Conservation (phyloP, 176 grass and related monocot species). For the Avena insularis region DNA sequence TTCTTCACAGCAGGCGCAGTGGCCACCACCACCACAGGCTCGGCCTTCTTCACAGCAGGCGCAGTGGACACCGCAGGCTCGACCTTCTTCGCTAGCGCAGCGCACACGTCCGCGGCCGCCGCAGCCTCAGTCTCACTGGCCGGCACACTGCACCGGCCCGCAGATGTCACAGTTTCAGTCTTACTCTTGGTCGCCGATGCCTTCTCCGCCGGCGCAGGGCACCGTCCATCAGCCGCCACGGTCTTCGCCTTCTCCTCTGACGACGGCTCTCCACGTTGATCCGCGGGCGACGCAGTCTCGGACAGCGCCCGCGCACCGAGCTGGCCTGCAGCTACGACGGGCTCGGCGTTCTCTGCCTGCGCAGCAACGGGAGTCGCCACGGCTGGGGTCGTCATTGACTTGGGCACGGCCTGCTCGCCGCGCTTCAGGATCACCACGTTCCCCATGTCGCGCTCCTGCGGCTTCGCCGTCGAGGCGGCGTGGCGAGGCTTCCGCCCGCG, state of each 20-base stretch:
- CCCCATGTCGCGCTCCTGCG: constrained; percentile 6
- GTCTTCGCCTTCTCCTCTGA: not conserved
- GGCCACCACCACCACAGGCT: not conserved
- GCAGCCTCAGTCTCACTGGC: not conserved
- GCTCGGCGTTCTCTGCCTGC: too few species aligned
- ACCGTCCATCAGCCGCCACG: too few species aligned
- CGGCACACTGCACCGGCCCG: not conserved
- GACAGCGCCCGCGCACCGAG: not conserved
- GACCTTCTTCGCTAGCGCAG: not conserved
- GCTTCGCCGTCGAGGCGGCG: not conserved
- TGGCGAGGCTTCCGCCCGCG: not conserved
- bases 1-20: not conserved
- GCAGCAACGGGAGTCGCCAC: not conserved
- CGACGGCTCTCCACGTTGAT: not conserved
- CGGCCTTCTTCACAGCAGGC: not conserved
- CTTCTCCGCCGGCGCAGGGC: not conserved
- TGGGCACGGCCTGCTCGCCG: not conserved
- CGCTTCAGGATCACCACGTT: constrained; percentile 43
- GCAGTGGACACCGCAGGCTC: not conserved
- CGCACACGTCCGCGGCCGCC: not conserved
- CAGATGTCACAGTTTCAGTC: not conserved
- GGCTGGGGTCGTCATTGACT: not conserved
- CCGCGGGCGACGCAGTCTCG: not conserved
- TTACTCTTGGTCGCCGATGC: not conserved
- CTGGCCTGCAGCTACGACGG: not conserved